phyloP scores from a whole-genome alignment of 2,329 filamentous ascomycete species.

The Claviceps capensis region DNA sequence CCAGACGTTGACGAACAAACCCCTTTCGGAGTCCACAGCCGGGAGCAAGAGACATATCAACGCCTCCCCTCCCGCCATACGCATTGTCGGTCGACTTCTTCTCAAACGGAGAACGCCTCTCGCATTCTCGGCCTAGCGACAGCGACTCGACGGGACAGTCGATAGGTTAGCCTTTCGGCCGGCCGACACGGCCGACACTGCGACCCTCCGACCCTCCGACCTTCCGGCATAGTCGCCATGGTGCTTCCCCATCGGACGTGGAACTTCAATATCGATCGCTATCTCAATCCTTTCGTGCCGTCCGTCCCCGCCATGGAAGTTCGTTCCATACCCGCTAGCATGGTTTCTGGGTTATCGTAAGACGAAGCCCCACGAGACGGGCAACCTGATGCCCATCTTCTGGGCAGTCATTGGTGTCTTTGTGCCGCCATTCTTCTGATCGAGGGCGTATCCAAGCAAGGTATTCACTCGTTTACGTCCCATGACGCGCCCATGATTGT shows the following conservation, averaged over 20 bases:
- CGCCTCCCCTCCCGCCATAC: no score
- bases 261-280: slow-evolving; percentile 65
- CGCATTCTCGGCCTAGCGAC: no score
- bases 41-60: no score
- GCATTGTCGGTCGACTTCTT: no score
- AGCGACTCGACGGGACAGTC: no score
- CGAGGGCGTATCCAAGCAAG: slow-evolving; percentile 39
- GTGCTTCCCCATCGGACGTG: slow-evolving; percentile 17
- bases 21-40: neutral
- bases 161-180: neutral
- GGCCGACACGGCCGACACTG: neutral
- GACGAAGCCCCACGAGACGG: slow-evolving; percentile 24
- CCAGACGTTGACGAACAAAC: neutral
- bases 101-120: no score
- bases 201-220: neutral
- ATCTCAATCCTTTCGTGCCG: slow-evolving; percentile 52
- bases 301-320: slow-evolving; percentile 48
- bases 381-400: slow-evolving; percentile 43
- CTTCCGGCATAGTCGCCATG: neutral
- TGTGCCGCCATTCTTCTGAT: slow-evolving; percentile 43
- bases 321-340: slow-evolving; percentile 51
- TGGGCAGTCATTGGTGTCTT: slow-evolving; percentile 57
- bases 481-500: no score
- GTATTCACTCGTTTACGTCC: slow-evolving; percentile 37
- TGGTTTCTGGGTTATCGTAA: slow-evolving; percentile 54